These are phyloP conservation scores for Fusarium sp. DNA, from an alignment of 2,329 filamentous ascomycete species.

Conservation along the genomic window DNA sequence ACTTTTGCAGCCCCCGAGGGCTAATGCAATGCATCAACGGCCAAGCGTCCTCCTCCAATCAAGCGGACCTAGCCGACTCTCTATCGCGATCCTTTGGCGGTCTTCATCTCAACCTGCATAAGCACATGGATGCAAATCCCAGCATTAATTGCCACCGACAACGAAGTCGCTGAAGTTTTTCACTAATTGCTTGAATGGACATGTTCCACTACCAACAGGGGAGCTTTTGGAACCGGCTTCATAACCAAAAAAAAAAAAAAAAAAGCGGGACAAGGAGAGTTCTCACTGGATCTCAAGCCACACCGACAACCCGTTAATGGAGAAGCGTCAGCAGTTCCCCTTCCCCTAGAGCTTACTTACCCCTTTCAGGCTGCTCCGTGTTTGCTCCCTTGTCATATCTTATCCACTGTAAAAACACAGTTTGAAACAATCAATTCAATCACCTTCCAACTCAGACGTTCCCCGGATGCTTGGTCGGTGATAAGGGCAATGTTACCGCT, in stretches of 20 bases:
- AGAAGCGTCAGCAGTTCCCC: not conserved
- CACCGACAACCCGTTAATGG: conserved; percentile 14
- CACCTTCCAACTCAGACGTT: conserved; percentile 3
- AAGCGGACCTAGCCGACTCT: not conserved
- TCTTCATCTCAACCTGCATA: conserved; percentile 10
- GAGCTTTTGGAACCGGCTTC: not conserved
- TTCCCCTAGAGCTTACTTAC: conserved; percentile 3
- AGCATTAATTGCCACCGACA: conserved; percentile 7
- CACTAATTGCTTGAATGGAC: no score
- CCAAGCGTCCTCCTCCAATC: conserved; percentile 17
- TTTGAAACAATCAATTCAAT: not conserved
- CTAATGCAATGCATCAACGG: conserved; percentile 1
- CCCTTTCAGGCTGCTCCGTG: conserved; percentile 23
- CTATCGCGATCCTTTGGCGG: conserved; percentile 6
- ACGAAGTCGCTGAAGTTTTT: not conserved
- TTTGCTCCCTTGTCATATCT: conserved; percentile 8
- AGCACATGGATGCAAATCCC: conserved; percentile 2
- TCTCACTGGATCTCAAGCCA: conserved; percentile 10
- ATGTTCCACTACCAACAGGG: not conserved
- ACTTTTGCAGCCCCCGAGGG: not conserved
- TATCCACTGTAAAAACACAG: not conserved
- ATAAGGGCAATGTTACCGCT: conserved; percentile 31
- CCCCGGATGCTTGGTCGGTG: conserved; percentile 11
- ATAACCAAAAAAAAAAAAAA: not conserved
- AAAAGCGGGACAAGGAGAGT: conserved; percentile 12